Conservation (phyloP, 148 eudicot species). For the Silene latifolia region DNA sequence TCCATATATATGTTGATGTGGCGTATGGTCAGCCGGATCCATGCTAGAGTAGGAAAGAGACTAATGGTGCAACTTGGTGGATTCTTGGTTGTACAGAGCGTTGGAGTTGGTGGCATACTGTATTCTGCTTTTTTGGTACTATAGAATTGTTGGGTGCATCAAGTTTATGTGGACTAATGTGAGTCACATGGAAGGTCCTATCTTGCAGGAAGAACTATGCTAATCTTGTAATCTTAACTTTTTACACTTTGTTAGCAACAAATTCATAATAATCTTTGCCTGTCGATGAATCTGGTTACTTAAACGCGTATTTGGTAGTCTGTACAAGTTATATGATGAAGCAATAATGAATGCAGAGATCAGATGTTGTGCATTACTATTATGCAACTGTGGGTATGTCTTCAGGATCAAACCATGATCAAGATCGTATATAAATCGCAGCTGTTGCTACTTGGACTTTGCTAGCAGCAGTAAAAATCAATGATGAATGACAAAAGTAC, state of each 20-base stretch:
- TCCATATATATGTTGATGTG: not conserved
- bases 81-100: slow-evolving; percentile 32
- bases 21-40: not conserved
- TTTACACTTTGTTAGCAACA: not conserved
- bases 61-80: slow-evolving; percentile 2
- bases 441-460: too few species aligned
- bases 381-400: too few species aligned
- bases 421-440: too few species aligned
- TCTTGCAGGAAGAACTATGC: not conserved
- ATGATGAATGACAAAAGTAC: too few species aligned
- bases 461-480: too few species aligned
- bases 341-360: too few species aligned
- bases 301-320: too few species aligned
- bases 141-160: not conserved
- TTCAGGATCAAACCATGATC: too few species aligned
- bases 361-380: too few species aligned
- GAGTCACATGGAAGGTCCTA: not conserved
- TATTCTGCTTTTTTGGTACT: slow-evolving; percentile 5
- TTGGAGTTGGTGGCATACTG: slow-evolving; percentile 3
- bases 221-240: not conserved
- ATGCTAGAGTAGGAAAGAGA: slow-evolving; percentile 7
- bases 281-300: too few species aligned
- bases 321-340: too few species aligned
- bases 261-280: not conserved
- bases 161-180: not conserved